Percentiles rank a stretch among this genome's conserved stretches.
Evolutionary conservation across 495 filamentous ascomycete genomes (phyloP).

Genomic region (Aspergillus saccharolyticus): DNA sequence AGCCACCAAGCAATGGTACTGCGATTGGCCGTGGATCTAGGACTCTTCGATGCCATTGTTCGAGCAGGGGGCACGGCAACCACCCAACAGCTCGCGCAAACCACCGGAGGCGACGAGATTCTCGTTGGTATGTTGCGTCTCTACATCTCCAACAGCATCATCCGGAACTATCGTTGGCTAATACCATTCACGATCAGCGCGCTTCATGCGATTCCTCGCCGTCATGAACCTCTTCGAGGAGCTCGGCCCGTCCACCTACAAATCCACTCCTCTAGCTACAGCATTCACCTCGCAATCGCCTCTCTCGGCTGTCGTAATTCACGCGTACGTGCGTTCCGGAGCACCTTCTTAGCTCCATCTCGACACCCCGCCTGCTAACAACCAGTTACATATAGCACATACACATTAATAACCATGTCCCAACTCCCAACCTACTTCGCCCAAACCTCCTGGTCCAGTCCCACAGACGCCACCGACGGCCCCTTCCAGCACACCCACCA

Average conservation of each 20-base stretch:
- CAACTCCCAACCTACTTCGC: background rate
- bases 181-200: background rate
- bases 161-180: background rate
- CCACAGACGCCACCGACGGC: background rate
- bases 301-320: background rate
- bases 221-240: background rate
- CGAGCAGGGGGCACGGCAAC: background rate
- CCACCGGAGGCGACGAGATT: conserved; percentile 13
- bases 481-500: background rate
- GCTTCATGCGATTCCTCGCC: background rate
- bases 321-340: background rate
- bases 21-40: conserved; percentile 18
- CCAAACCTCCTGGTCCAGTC: background rate
- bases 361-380: too few species aligned
- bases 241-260: background rate
- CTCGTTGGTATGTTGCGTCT: conserved; percentile 15
- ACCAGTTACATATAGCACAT: too few species aligned
- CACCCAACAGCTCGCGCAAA: background rate
- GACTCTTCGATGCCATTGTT: conserved; percentile 20
- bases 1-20: conserved; percentile 21
- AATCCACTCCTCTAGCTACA: background rate
- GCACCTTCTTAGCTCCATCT: too few species aligned
- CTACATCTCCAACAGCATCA: background rate
- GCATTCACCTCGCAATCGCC: background rate
- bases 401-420: background rate